Percentiles rank a stretch among this genome's conserved stretches.
These are phyloP conservation scores for Candida maltosa DNA, from an alignment of 805 yeast genomes.

Conservation along the genomic window DNA sequence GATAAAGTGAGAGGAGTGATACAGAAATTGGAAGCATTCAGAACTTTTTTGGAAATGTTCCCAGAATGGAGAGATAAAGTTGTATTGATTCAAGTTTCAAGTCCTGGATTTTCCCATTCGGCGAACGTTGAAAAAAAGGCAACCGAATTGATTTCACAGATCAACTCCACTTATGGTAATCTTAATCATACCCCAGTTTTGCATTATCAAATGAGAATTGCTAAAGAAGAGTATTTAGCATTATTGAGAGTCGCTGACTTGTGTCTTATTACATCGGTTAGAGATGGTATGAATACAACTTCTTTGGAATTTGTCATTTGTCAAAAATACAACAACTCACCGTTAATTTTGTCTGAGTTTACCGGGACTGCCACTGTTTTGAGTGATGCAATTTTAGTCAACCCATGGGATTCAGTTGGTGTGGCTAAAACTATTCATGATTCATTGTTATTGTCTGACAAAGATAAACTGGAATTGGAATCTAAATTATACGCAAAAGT, in stretches of 20 bases:
- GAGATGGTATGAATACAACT: slow-evolving; percentile 97
- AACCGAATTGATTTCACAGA: slow-evolving; percentile 73
- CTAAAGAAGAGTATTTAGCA: slow-evolving; percentile 85
- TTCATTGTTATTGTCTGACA: slow-evolving; percentile 54
- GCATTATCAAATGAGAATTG: slow-evolving; percentile 88
- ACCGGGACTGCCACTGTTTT: slow-evolving; percentile 80
- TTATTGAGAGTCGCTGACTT: slow-evolving; percentile 85
- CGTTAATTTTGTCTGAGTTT: slow-evolving; percentile 87
- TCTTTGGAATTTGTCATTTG: slow-evolving; percentile 89
- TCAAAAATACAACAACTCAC: slow-evolving; percentile 68
- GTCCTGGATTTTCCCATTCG: slow-evolving; percentile 64
- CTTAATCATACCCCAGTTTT: slow-evolving; percentile 84
- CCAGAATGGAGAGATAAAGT: slow-evolving; percentile 91
- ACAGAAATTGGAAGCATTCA: slow-evolving; percentile 90
- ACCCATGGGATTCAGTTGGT: slow-evolving; percentile 97
- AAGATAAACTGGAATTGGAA: slow-evolving; percentile 46
- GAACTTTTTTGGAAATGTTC: slow-evolving; percentile 79
- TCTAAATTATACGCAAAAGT: slow-evolving; percentile 60
- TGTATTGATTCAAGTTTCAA: slow-evolving; percentile 86
- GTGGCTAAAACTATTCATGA: slow-evolving; percentile 81
- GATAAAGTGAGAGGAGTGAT: slow-evolving; percentile 91
- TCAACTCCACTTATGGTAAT: slow-evolving; percentile 82
- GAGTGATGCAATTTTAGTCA: slow-evolving; percentile 74
- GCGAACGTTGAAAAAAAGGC: slow-evolving; percentile 76
- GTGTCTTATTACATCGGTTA: slow-evolving; percentile 81